Conservation (phyloP, 345 rosid species). For the sweet orange (Citrus sinensis) region DNA sequence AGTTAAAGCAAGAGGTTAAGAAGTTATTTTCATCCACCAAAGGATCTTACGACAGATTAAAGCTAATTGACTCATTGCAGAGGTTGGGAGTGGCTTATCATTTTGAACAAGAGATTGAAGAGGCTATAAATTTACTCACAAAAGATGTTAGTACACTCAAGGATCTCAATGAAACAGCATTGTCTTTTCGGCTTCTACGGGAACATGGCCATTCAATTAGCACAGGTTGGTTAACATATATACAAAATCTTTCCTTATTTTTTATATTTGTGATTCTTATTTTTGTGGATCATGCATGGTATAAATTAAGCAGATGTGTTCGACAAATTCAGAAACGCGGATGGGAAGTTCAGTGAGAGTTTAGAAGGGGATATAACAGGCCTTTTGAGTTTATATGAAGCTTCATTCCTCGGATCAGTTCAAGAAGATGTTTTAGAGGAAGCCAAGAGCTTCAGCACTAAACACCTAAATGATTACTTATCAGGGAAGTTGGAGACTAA, state of each 20-base stretch:
- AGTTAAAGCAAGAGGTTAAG: conserved; percentile 8
- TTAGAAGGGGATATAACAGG: too few species aligned
- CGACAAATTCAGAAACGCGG: too few species aligned
- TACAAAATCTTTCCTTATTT: too few species aligned
- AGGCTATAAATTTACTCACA: not conserved
- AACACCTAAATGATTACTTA: not conserved
- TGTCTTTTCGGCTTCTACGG: conserved; percentile 15
- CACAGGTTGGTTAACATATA: not conserved
- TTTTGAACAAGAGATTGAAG: conserved; percentile 12
- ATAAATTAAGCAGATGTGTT: too few species aligned
- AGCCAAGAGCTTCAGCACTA: too few species aligned
- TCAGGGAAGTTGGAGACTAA: not conserved
- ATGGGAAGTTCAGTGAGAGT: too few species aligned
- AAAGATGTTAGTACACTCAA: not conserved
- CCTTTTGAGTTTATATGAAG: too few species aligned
- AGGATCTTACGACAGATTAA: not conserved
- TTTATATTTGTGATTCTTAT: too few species aligned
- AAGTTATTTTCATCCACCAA: not conserved
- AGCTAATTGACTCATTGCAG: conserved; percentile 11
- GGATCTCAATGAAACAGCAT: conserved; percentile 11
- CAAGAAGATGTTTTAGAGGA: too few species aligned
- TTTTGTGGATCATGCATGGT: too few species aligned
- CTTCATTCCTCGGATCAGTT: too few species aligned
- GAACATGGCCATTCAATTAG: conserved; percentile 4
- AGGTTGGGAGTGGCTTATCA: conserved; percentile 13